Percentiles rank a stretch among this genome's conserved stretches.
Conservation (phyloP, 176 grass and related monocot genomes). For the Pontederia paniculata region DNA sequence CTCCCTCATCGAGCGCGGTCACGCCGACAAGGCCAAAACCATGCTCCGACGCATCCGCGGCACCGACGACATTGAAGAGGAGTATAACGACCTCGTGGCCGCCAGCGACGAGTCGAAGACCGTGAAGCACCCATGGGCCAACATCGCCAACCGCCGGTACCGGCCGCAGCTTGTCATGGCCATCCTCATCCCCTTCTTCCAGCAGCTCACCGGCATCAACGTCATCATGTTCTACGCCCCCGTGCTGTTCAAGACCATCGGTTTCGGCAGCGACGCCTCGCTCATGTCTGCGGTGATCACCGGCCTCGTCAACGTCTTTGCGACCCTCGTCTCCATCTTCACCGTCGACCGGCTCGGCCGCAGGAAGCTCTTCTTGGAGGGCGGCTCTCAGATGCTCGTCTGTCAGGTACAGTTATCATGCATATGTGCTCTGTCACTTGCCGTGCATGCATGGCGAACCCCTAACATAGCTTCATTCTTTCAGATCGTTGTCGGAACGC, state of each 20-base stretch:
- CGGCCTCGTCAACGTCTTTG: constrained; percentile 20
- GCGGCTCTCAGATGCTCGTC: background rate
- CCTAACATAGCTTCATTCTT: background rate
- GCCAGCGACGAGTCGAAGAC: constrained; percentile 11
- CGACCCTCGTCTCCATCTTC: constrained; percentile 35
- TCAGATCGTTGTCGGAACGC: constrained; percentile 2
- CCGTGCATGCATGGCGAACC: background rate
- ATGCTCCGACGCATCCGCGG: constrained; percentile 13
- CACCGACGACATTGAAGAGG: constrained; percentile 2
- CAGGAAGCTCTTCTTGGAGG: constrained; percentile 6
- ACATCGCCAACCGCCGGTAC: constrained; percentile 31
- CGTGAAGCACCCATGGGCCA: constrained; percentile 28
- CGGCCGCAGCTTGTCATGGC: constrained; percentile 35
- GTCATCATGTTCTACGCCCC: constrained; percentile 43
- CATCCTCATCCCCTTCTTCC: constrained; percentile 39
- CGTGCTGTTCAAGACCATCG: constrained; percentile 30
- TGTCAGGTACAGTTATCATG: background rate
- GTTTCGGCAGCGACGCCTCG: constrained; percentile 20
- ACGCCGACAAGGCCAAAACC: background rate
- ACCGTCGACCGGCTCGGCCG: constrained; percentile 37
- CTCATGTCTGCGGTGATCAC: constrained; percentile 38
- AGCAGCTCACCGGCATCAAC: constrained; percentile 42
- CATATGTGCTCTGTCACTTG: too few relatives aligned
- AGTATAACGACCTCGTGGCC: constrained; percentile 11
- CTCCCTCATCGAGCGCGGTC: constrained; percentile 14